Evolutionary conservation across 352 stramenopile species (phyloP).

Genomic region (Elongisporangium undulatum): DNA sequence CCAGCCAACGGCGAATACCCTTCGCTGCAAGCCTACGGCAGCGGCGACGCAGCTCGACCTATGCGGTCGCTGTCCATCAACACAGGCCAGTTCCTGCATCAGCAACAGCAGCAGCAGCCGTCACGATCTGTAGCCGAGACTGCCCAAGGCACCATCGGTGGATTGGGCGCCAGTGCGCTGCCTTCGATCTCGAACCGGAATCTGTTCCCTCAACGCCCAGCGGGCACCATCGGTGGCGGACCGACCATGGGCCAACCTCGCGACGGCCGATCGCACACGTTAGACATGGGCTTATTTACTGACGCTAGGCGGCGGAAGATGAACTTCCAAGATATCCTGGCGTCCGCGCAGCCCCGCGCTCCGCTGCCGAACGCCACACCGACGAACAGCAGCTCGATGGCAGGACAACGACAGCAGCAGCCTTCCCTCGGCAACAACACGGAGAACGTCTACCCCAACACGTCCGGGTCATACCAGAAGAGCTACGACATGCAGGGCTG

Average conservation of each 20-base stretch:
- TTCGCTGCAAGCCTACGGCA: constrained; percentile 9
- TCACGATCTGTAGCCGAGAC: constrained; percentile 9
- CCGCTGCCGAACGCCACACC: not conserved
- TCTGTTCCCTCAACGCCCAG: constrained; percentile 22
- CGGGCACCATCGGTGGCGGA: constrained; percentile 18
- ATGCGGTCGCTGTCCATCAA: constrained; percentile 67
- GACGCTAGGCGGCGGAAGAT: constrained; percentile 78
- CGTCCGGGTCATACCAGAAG: constrained; percentile 15
- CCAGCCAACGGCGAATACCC: constrained; percentile 7
- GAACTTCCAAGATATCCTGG: constrained; percentile 87
- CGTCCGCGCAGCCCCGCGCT: constrained; percentile 26
- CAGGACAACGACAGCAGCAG: constrained; percentile 8
- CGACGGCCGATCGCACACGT: constrained; percentile 75
- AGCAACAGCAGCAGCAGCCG: constrained; percentile 8
- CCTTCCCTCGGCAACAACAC: constrained; percentile 22
- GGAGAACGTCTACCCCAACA: constrained; percentile 54
- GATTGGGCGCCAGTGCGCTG: constrained; percentile 21
- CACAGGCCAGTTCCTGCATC: constrained; percentile 35
- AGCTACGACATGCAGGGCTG: constrained; percentile 7
- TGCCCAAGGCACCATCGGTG: constrained; percentile 12
- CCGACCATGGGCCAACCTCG: constrained; percentile 69
- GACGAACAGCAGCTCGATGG: constrained; percentile 10
- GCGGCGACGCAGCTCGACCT: constrained; percentile 27
- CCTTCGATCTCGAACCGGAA: constrained; percentile 57
- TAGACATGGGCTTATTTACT: constrained; percentile 82